Conservation (phyloP, 2,329 filamentous ascomycete species). For the Ophiostoma novo-ulmi region DNA sequence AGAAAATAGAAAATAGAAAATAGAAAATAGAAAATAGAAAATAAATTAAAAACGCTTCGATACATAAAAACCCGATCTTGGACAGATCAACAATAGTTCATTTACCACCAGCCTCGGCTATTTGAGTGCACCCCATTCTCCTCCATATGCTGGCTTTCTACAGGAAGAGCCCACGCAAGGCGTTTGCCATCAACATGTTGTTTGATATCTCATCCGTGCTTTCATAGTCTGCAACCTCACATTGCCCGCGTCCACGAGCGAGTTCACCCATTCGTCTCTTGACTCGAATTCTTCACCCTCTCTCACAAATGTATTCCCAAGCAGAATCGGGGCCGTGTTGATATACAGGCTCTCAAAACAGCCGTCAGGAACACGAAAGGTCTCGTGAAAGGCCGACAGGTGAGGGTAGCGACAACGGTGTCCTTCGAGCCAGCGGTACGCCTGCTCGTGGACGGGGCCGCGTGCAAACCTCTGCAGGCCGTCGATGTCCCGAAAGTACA, state of each 20-base stretch:
- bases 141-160: not conserved
- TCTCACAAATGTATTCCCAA: constrained; percentile 19
- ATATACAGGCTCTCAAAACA: constrained; percentile 27
- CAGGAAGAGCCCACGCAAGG: no score
- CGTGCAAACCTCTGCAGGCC: constrained; percentile 28
- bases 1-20: no score
- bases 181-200: not conserved
- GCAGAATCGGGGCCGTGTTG: constrained; percentile 25
- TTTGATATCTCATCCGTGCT: constrained; percentile 5
- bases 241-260: constrained; percentile 25
- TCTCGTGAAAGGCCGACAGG: constrained; percentile 28
- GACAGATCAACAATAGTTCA: no score
- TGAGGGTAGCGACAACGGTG: constrained; percentile 17
- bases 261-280: constrained; percentile 18
- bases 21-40: no score
- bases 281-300: not conserved
- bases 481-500: constrained; percentile 27
- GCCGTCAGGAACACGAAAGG: constrained; percentile 26
- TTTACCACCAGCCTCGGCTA: not conserved
- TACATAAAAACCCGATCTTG: no score
- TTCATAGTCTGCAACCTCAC: constrained; percentile 24
- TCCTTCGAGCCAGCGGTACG: constrained; percentile 22
- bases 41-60: no score
- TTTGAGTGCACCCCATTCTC: not conserved
- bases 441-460: constrained; percentile 22